These are phyloP conservation scores for Fusarium sp. DNA, from an alignment of 2,329 filamentous ascomycete species.

Conservation along the genomic window DNA sequence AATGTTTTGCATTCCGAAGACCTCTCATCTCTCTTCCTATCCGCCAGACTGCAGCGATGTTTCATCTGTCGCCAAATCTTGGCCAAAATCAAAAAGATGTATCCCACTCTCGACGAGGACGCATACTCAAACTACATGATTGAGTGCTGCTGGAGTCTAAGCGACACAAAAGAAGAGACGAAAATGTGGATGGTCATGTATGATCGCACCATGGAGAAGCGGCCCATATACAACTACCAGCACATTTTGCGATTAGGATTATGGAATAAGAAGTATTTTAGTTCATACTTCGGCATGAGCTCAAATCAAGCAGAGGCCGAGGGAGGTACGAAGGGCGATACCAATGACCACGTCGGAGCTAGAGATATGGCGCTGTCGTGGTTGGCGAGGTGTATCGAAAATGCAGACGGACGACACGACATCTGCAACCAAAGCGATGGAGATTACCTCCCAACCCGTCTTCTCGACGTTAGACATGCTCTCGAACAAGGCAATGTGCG, in stretches of 20 bases:
- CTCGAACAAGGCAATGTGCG: not conserved
- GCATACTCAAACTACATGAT: not conserved
- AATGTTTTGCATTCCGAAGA: conserved; percentile 2
- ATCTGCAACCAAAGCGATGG: not conserved
- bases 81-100: not conserved
- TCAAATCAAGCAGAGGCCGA: not conserved
- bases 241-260: not conserved
- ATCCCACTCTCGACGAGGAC: not conserved
- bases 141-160: not conserved
- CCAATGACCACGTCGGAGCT: not conserved
- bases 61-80: not conserved
- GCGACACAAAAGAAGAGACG: not conserved
- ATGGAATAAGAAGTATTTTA: not conserved
- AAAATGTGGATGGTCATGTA: conserved; percentile 14
- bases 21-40: not conserved
- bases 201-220: not conserved
- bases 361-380: not conserved
- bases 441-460: not conserved
- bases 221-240: conserved; percentile 4
- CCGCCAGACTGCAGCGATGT: not conserved
- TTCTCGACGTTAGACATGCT: not conserved
- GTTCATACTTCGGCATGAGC: not conserved
- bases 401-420: not conserved
- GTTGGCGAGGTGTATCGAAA: not conserved
- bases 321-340: not conserved